Evolutionary conservation across 2,329 filamentous ascomycete genomes (phyloP), one percentile per base, ranked within the genome.

Genomic region (Monosporascus sp.): DNA sequence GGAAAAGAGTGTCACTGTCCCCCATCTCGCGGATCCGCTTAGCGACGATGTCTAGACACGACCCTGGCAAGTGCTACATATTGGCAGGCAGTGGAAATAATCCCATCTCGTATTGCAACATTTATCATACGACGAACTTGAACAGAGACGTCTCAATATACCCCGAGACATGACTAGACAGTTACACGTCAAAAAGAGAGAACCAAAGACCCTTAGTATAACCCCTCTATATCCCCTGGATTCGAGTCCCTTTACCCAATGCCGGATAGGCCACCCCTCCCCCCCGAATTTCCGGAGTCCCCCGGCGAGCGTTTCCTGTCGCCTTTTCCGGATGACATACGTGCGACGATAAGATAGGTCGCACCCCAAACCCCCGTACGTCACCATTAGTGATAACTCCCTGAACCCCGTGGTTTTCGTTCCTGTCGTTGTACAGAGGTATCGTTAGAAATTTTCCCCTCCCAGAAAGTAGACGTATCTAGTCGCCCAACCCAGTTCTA

Each of bases 401-500:
- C 52, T 58, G 41, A 48, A 52, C 54, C 51, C 31, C 24, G 52
- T 56, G 50, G 47, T 55, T 50, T 50, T 50, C 48, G 44, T 52
- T 46, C 24, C 43, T 5, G 43, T 24, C 24, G 20, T 44, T 44
- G 20, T 44, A 44, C 60, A 62, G 57, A 58, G 58, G 58, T 62
- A 62, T 59, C 60, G 55, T 43, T 52, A 52, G 2, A 31, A 31
- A 35, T 47, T 48, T 44, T 54, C 50, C 24, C 31, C 31, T 51
- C 41, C 18, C 27, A 25, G 20, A 25, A 46, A 50, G 27, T 47
- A 14, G 20, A 37, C 15, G 25, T 36, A 36, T 53, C 38, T 50
- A 60, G 60, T 60, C 55, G 58, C 58, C 60, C 60, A 60, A 48
- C 58, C 53, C 52, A 52, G 43, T n/a, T 62, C 58, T 61, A 60